These are phyloP conservation scores for Chenopodium suecicum DNA, from an alignment of 148 eudicot genomes.

Conservation along the genomic window DNA sequence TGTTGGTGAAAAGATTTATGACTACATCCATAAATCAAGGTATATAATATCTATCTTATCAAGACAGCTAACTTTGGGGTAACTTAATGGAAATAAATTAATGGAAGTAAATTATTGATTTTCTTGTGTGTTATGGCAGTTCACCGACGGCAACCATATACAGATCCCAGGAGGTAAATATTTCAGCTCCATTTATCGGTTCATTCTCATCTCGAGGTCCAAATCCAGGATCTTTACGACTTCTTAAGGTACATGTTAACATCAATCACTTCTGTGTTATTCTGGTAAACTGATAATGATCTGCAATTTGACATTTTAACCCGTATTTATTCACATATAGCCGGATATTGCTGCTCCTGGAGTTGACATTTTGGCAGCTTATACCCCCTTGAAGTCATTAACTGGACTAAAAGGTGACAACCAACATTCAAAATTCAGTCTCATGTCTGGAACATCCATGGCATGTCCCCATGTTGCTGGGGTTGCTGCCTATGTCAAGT, in stretches of 20 bases:
- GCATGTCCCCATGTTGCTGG: constrained; percentile 88
- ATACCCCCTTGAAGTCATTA: constrained; percentile 68
- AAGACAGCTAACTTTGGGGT: not conserved
- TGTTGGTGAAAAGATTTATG: constrained; percentile 39
- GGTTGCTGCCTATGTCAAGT: constrained; percentile 80
- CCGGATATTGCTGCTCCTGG: constrained; percentile 97
- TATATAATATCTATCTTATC: constrained; percentile 16
- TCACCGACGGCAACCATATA: constrained; percentile 63
- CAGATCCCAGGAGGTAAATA: constrained; percentile 53
- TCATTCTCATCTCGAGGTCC: constrained; percentile 94
- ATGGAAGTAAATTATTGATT: not conserved
- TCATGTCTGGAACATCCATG: constrained; percentile 97
- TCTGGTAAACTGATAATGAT: not conserved
- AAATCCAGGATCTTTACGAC: constrained; percentile 57
- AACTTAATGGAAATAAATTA: not conserved
- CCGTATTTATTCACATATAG: constrained; percentile 33
- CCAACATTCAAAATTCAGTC: constrained; percentile 58
- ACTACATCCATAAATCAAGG: constrained; percentile 64
- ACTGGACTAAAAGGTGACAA: constrained; percentile 77
- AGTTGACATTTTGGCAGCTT: constrained; percentile 79
- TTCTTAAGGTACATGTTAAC: constrained; percentile 65
- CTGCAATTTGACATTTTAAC: not conserved
- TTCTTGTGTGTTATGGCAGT: constrained; percentile 34
- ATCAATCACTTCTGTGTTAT: not conserved
- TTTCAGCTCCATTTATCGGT: constrained; percentile 66